Conservation (phyloP, 768 basidiomycete species). For the Zangia roseola region DNA sequence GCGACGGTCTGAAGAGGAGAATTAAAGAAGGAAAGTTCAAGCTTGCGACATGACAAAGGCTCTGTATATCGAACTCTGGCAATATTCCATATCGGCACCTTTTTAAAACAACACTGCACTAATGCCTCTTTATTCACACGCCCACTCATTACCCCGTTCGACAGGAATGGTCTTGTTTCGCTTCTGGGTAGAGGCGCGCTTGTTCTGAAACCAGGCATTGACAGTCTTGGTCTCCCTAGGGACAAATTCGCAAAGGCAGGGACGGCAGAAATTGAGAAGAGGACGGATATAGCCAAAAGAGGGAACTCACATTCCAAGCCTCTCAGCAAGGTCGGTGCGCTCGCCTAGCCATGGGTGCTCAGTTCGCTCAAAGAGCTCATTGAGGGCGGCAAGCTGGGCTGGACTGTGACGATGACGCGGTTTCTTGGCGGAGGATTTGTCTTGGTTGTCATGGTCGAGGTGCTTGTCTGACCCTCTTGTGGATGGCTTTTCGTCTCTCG, state of each 20-base stretch:
- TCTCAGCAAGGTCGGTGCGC: conserved; percentile 65
- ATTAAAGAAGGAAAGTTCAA: conserved; percentile 43
- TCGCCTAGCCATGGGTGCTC: conserved; percentile 74
- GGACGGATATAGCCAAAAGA: conserved; percentile 24
- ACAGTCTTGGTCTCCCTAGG: conserved; percentile 81
- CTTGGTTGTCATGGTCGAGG: conserved; percentile 22
- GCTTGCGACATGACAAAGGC: conserved; percentile 63
- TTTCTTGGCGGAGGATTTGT: conserved; percentile 51
- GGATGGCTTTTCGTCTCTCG: conserved; percentile 27
- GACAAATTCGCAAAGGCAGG: conserved; percentile 2
- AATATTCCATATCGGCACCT: conserved; percentile 40
- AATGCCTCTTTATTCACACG: conserved; percentile 32
- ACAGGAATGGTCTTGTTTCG: conserved; percentile 43
- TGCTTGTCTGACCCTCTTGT: conserved; percentile 20
- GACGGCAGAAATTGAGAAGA: conserved; percentile 20
- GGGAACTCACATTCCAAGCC: conserved; percentile 69
- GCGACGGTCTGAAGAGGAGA: conserved; percentile 41
- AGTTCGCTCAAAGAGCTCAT: conserved; percentile 73
- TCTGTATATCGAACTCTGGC: conserved; percentile 40
- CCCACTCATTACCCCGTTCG: conserved; percentile 10
- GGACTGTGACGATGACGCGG: conserved; percentile 77
- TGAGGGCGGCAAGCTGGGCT: conserved; percentile 70
- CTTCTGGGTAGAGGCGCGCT: conserved; percentile 81
- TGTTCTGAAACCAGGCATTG: conserved; percentile 87
- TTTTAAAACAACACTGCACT: conserved; percentile 33